These are phyloP conservation scores for Jacaranda mimosifolia DNA, from an alignment of 257 asterid species.

Conservation along the genomic window DNA sequence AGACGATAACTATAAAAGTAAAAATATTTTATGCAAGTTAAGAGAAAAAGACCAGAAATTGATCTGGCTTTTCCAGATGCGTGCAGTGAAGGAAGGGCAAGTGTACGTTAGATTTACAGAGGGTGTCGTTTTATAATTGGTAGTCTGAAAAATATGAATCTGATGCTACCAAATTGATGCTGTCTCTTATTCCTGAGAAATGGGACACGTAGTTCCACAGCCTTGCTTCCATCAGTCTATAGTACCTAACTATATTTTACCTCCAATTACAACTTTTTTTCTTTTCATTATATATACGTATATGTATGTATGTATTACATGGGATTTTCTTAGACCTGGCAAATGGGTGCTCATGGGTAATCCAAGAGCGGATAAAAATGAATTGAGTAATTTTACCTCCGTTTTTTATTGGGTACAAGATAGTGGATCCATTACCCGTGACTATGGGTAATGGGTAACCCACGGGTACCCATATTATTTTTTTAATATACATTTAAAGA, in stretches of 20 bases:
- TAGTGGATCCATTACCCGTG: too few relatives aligned
- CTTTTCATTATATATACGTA: too few relatives aligned
- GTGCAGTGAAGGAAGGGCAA: slow-evolving; percentile 19
- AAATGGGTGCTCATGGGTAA: too few relatives aligned
- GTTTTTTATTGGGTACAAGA: too few relatives aligned
- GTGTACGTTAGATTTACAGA: not conserved
- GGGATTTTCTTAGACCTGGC: not conserved
- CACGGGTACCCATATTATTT: too few relatives aligned
- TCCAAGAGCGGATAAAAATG: too few relatives aligned
- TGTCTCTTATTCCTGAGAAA: not conserved
- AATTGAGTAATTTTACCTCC: too few relatives aligned
- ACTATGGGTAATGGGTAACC: too few relatives aligned
- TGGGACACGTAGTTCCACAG: slow-evolving; percentile 19
- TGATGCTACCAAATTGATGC: not conserved
- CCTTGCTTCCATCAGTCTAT: not conserved
- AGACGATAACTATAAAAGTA: not conserved
- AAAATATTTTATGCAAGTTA: not conserved
- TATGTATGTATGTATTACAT: too few relatives aligned
- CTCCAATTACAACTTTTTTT: not conserved
- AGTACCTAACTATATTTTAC: not conserved
- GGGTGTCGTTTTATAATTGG: slow-evolving; percentile 26
- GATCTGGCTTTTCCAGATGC: not conserved
- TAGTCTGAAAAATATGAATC: not conserved
- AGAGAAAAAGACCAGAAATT: not conserved
- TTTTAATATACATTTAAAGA: too few relatives aligned